Evolutionary conservation across 2,329 filamentous ascomycete genomes (phyloP).

Genomic region (Aureobasidium zeae): DNA sequence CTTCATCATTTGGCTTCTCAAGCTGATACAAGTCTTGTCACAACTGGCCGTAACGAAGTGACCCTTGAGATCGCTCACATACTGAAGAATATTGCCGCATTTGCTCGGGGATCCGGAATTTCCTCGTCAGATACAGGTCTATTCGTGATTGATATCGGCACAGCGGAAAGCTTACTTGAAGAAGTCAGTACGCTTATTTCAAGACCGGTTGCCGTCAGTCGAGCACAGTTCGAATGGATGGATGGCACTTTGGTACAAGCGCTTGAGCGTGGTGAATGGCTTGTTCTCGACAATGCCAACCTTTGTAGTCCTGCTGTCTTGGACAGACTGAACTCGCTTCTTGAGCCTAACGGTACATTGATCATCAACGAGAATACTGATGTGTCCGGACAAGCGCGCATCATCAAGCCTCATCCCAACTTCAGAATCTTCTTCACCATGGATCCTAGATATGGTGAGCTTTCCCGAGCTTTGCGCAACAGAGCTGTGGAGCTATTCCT

Average conservation of each 20-base stretch:
- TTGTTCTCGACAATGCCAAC: constrained; percentile 94
- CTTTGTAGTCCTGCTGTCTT: constrained; percentile 91
- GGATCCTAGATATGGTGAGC: constrained; percentile 82
- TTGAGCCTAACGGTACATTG: constrained; percentile 80
- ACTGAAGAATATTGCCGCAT: constrained; percentile 10
- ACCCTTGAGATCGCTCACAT: constrained; percentile 12
- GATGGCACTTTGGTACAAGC: constrained; percentile 88
- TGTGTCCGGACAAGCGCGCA: constrained; percentile 66
- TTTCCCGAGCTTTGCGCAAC: constrained; percentile 95
- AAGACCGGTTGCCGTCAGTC: constrained; percentile 50
- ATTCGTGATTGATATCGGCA: constrained; percentile 3
- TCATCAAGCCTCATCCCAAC: constrained; percentile 71
- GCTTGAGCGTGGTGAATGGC: constrained; percentile 76
- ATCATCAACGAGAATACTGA: constrained; percentile 91
- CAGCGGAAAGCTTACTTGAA: constrained; percentile 32
- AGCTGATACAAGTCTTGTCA: constrained; percentile 5
- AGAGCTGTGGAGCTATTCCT: constrained; percentile 85
- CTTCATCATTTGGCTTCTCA: constrained; percentile 1
- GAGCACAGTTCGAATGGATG: constrained; percentile 88
- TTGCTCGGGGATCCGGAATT: background rate
- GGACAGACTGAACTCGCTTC: constrained; percentile 84
- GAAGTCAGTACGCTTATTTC: constrained; percentile 44
- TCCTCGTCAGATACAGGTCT: background rate
- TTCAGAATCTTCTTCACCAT: constrained; percentile 93
- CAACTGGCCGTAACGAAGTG: constrained; percentile 1